These are phyloP conservation scores for Jackrogersella multiformis DNA, from an alignment of 495 filamentous ascomycete species.

Conservation along the genomic window DNA sequence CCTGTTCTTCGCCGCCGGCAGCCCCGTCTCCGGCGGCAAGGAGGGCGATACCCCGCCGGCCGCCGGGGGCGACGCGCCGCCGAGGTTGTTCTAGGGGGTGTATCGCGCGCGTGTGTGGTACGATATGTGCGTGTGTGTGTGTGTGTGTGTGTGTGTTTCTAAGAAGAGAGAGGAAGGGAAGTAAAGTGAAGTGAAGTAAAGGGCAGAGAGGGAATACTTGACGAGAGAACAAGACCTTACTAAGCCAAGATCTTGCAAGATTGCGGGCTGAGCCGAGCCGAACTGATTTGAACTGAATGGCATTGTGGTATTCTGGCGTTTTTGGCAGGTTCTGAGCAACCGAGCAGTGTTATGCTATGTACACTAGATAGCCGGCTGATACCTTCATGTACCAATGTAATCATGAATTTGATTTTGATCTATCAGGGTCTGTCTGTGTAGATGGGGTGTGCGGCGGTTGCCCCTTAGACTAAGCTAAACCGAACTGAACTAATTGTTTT, in stretches of 20 bases:
- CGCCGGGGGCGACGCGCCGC: constrained; percentile 23
- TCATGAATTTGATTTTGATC: constrained; percentile 12
- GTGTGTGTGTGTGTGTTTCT: background rate
- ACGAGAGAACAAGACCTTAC: background rate
- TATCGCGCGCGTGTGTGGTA: background rate
- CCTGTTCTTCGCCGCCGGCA: constrained; percentile 89
- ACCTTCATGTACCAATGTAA: constrained; percentile 35
- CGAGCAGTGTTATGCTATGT: constrained; percentile 33
- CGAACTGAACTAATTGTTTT: no score
- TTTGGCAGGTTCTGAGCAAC: constrained; percentile 18
- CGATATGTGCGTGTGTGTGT: background rate
- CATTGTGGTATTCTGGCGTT: constrained; percentile 27
- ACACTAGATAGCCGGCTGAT: constrained; percentile 31
- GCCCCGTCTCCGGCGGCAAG: constrained; percentile 61
- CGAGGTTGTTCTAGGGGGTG: constrained; percentile 34
- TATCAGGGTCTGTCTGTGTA: background rate
- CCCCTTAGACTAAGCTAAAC: no score
- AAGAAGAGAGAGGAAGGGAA: background rate
- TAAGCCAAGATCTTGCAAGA: no score
- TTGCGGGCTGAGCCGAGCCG: background rate
- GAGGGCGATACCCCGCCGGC: constrained; percentile 47
- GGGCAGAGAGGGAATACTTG: no score
- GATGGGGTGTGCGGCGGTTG: no score
- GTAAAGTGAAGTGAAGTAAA: no score
- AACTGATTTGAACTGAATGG: background rate